Percentiles rank a stretch among this genome's conserved stretches.
Evolutionary conservation across 2,329 filamentous ascomycete species (phyloP).

Genomic region (Xylariaceae sp.): DNA sequence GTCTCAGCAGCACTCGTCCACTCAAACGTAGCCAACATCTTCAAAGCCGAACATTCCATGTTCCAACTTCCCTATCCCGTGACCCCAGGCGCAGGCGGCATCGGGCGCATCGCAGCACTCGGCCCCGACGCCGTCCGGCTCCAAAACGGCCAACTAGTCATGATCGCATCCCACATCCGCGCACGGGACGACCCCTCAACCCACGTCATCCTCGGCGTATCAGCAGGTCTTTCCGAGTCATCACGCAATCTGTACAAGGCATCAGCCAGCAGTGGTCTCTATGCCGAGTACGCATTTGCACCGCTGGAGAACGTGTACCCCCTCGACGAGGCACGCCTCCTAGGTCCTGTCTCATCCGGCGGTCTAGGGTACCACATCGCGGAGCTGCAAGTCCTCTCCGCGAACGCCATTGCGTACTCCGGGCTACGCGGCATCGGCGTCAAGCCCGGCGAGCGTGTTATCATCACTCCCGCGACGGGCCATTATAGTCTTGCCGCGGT

Average conservation of each 20-base stretch:
- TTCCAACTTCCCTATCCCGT: constrained; percentile 3
- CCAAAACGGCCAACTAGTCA: constrained; percentile 3
- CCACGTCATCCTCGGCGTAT: constrained; percentile 1
- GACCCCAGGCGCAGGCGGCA: constrained; percentile 5
- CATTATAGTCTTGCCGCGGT: constrained; percentile 16
- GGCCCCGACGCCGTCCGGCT: constrained; percentile 4
- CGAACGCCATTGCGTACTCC: constrained; percentile 10
- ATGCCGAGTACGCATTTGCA: constrained; percentile 12
- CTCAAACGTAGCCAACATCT: constrained; percentile 6
- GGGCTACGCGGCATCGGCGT: constrained; percentile 12
- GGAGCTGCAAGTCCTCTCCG: constrained; percentile 11
- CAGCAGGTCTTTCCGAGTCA: background rate
- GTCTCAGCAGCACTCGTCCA: constrained; percentile 4
- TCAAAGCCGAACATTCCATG: background rate
- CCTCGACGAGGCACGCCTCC: constrained; percentile 10
- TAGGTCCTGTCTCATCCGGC: background rate
- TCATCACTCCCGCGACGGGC: constrained; percentile 16
- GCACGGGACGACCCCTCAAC: constrained; percentile 6
- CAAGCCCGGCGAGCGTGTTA: constrained; percentile 13
- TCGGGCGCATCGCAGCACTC: constrained; percentile 4
- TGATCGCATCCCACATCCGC: constrained; percentile 1
- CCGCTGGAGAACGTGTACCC: constrained; percentile 16
- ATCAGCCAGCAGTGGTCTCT: constrained; percentile 6
- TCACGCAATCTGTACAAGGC: constrained; percentile 2
- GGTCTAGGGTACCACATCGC: background rate